Conservation (phyloP, 257 asterid genomes). For the Ajuga chamaepitys region DNA sequence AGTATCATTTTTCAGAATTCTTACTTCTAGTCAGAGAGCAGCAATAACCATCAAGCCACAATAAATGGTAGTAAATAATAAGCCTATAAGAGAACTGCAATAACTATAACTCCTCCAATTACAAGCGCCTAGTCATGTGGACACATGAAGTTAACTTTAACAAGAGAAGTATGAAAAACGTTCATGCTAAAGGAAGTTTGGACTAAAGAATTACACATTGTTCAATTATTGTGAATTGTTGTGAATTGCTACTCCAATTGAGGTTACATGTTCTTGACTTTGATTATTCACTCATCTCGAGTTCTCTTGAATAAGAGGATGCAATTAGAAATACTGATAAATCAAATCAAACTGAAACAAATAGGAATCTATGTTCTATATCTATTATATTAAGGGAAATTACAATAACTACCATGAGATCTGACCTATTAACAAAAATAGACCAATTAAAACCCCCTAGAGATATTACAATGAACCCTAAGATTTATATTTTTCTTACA, state of each 20-base stretch:
- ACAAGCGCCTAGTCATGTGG: too few relatives aligned
- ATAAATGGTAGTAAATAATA: too few relatives aligned
- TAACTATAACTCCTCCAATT: not conserved
- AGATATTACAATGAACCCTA: too few relatives aligned
- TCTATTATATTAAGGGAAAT: too few relatives aligned
- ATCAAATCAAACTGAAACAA: not conserved
- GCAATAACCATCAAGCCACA: not conserved
- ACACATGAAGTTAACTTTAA: not conserved
- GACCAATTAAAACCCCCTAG: too few relatives aligned
- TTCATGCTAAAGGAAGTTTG: not conserved
- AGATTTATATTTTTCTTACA: too few relatives aligned
- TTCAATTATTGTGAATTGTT: not conserved
- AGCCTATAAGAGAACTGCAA: not conserved
- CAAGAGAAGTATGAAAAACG: not conserved
- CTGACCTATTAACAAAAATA: too few relatives aligned
- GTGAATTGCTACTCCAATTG: not conserved
- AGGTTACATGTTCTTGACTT: conserved; percentile 43
- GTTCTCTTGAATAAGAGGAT: conserved; percentile 60
- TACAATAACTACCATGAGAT: too few relatives aligned
- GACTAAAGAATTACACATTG: conserved; percentile 2
- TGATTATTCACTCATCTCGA: conserved; percentile 80
- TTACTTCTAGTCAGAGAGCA: not conserved
- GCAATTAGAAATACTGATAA: not conserved
- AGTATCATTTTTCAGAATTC: not conserved
- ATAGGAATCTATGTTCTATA: not conserved